A percentile compares a stretch with the other conserved stretches of the same genome.
phyloP scores from a whole-genome alignment of 176 grass and related monocot species.

The Themeda triandra region DNA sequence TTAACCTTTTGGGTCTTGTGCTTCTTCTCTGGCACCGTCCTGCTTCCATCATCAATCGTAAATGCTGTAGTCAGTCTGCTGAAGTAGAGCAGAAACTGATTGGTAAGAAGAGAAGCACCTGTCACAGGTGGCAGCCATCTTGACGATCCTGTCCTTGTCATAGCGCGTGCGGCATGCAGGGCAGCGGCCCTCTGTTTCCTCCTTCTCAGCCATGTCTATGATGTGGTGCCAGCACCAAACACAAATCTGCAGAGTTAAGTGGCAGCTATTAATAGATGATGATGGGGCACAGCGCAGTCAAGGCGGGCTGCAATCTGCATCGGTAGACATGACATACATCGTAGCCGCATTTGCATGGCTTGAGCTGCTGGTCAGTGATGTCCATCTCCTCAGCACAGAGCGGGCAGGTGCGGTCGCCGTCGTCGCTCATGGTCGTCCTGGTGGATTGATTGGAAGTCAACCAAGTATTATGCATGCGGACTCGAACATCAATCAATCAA shows the following conservation, averaged over 20 bases:
- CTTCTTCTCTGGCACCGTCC: slow-evolving; percentile 81
- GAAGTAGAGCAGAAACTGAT: not conserved
- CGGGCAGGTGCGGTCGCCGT: slow-evolving; percentile 90
- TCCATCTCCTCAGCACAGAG: slow-evolving; percentile 98
- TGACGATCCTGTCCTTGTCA: slow-evolving; percentile 94
- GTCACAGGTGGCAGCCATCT: slow-evolving; percentile 80
- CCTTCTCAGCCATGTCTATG: slow-evolving; percentile 96
- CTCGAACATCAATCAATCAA: not conserved
- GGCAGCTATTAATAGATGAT: not conserved
- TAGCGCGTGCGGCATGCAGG: slow-evolving; percentile 82
- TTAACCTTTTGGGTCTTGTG: slow-evolving; percentile 80
- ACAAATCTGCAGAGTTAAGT: slow-evolving; percentile 62
- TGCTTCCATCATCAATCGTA: slow-evolving; percentile 20
- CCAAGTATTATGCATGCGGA: not conserved
- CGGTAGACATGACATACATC: slow-evolving; percentile 37
- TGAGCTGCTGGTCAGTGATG: slow-evolving; percentile 94
- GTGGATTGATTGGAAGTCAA: not conserved
- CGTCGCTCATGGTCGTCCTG: slow-evolving; percentile 91
- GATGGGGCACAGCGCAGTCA: not conserved
- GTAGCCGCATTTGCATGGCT: slow-evolving; percentile 96
- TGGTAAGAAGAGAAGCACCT: slow-evolving; percentile 30
- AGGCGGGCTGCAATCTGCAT: not conserved
- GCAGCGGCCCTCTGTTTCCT: slow-evolving; percentile 86
- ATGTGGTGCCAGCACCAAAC: slow-evolving; percentile 99
- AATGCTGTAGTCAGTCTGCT: too few relatives aligned